phyloP scores from a whole-genome alignment of 2,329 filamentous ascomycete genomes.

The Fusarium aywerte region DNA sequence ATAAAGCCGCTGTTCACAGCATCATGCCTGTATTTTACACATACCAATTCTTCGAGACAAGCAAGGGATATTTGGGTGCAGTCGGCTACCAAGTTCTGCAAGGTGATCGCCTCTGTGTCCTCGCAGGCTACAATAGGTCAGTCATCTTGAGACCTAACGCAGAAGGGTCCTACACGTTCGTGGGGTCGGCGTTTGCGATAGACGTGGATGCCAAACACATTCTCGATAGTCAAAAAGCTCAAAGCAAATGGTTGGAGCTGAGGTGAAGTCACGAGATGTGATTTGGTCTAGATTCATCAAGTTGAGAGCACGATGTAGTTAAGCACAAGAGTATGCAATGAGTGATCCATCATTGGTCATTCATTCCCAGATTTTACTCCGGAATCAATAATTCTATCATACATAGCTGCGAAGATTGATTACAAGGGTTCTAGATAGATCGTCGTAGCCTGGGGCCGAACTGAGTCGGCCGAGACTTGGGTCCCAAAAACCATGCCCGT shows the following conservation, averaged over 20 bases:
- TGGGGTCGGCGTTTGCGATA: not conserved
- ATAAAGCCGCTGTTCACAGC: not conserved
- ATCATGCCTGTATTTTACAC: not conserved
- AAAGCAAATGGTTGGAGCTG: conserved; percentile 1
- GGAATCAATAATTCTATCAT: conserved; percentile 44
- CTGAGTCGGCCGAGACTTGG: conserved; percentile 42
- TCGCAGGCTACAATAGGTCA: not conserved
- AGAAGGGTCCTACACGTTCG: not conserved
- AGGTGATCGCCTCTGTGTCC: conserved; percentile 1
- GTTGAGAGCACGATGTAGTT: not conserved
- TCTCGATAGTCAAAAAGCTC: not conserved
- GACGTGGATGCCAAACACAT: not conserved
- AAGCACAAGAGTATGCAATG: not conserved
- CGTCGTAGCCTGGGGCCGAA: conserved; percentile 43
- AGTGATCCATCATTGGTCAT: conserved; percentile 38
- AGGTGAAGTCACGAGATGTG: not conserved
- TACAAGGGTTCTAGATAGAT: conserved; percentile 49
- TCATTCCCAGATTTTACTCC: conserved; percentile 21
- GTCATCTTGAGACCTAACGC: conserved; percentile 6
- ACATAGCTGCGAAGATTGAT: conserved; percentile 47
- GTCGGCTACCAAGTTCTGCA: not conserved
- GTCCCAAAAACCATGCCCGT: conserved; percentile 46
- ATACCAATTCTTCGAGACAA: conserved; percentile 7
- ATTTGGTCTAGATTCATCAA: not conserved
- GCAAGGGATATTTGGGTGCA: not conserved